Evolutionary conservation across 2,329 filamentous ascomycete genomes (phyloP).

Genomic region (Botrytis deweyae): DNA sequence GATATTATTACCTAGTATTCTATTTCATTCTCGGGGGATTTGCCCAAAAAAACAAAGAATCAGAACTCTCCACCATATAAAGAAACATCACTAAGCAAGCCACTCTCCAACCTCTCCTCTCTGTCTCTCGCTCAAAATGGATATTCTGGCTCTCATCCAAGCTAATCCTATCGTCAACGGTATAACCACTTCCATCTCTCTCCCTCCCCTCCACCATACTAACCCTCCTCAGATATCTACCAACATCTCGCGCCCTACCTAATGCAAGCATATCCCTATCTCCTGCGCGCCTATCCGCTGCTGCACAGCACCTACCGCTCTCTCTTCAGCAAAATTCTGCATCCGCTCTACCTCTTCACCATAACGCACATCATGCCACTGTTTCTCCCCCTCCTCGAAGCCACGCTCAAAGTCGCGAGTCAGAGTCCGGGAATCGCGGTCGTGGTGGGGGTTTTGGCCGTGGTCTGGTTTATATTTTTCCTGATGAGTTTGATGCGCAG

Average conservation of each 20-base stretch:
- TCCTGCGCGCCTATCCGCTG: constrained; percentile 24
- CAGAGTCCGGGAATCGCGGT: constrained; percentile 33
- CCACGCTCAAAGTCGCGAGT: not conserved
- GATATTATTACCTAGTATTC: too few species aligned
- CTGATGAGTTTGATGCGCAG: constrained; percentile 69
- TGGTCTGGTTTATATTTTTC: constrained; percentile 60
- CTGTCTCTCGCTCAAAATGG: not conserved
- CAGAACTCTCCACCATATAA: not conserved
- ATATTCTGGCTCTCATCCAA: not conserved
- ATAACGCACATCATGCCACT: constrained; percentile 26
- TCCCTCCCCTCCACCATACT: not conserved
- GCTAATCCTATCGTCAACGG: not conserved
- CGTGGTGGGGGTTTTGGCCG: constrained; percentile 38
- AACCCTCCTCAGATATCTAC: not conserved
- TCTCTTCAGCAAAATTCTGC: constrained; percentile 7
- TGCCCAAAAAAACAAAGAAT: not conserved
- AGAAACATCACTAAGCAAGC: not conserved
- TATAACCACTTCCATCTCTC: not conserved
- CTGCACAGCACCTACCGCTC: constrained; percentile 23
- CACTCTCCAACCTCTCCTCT: not conserved
- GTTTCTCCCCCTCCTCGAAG: constrained; percentile 25
- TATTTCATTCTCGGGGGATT: not conserved
- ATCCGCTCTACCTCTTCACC: not conserved
- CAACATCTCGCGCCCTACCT: not conserved
- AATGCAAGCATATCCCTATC: not conserved